Evolutionary conservation across 176 grass and related monocot genomes (phyloP).

Genomic region (Triticum turgidum): DNA sequence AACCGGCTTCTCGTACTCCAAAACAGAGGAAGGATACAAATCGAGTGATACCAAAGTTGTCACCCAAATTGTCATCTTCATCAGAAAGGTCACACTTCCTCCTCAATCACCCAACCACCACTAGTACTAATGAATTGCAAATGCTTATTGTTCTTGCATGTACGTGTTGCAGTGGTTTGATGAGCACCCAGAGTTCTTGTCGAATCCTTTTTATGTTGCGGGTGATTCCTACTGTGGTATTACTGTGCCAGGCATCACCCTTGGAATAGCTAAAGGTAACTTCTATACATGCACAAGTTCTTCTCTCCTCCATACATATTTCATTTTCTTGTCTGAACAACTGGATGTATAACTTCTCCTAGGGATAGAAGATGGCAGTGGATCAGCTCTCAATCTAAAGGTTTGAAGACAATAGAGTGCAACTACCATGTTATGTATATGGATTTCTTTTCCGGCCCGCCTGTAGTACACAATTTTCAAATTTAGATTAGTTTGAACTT

Average conservation of each 20-base stretch:
- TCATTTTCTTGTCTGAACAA: background rate
- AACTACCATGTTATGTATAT: background rate
- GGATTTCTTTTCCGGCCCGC: background rate
- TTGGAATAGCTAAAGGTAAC: conserved; percentile 43
- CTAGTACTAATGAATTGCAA: background rate
- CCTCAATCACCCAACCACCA: background rate
- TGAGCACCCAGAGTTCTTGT: conserved; percentile 45
- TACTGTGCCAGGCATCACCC: conserved; percentile 41
- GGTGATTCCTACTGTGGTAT: conserved; percentile 72
- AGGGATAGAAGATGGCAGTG: background rate
- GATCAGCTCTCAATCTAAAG: background rate
- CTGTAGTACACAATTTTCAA: background rate
- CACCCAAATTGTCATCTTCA: conserved; percentile 43
- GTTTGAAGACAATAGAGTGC: background rate
- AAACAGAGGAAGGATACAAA: conserved; percentile 14
- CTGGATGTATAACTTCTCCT: background rate
- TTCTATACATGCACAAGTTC: background rate
- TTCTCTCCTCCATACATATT: background rate
- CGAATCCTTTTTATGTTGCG: conserved; percentile 65
- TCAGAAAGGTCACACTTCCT: conserved; percentile 48
- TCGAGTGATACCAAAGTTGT: conserved; percentile 42
- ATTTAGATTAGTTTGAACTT: background rate
- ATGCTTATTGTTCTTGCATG: background rate
- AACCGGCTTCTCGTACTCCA: conserved; percentile 68
- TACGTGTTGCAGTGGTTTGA: conserved; percentile 48